Percentiles rank a stretch among this genome's conserved stretches.
phyloP scores from a whole-genome alignment of 371 early-diverging fungal genomes.

The Batkoa obscura region DNA sequence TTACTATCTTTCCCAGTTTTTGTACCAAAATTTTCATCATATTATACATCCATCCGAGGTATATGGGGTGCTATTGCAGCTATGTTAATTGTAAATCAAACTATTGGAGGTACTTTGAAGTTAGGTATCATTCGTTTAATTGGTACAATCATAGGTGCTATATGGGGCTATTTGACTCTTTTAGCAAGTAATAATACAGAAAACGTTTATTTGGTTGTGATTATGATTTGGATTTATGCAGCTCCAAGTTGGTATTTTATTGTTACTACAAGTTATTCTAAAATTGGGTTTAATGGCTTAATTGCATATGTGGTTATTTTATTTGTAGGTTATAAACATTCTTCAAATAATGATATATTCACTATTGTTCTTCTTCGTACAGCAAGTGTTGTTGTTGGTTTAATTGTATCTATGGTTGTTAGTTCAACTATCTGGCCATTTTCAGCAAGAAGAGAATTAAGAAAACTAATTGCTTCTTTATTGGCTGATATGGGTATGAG shows the following conservation, averaged over 20 bases:
- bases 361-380: slow-evolving; percentile 14
- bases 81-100: background rate
- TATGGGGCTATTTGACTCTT: slow-evolving; percentile 3
- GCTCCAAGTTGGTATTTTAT: slow-evolving; percentile 3
- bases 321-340: background rate
- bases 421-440: slow-evolving; percentile 38
- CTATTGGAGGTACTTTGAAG: slow-evolving; percentile 2
- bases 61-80: slow-evolving; percentile 5
- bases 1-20: background rate
- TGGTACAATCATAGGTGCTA: slow-evolving; percentile 2
- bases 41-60: background rate
- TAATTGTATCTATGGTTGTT: slow-evolving; percentile 24
- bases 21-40: background rate
- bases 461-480: slow-evolving; percentile 19
- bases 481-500: slow-evolving; percentile 15
- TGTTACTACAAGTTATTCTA: background rate
- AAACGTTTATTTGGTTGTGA: background rate
- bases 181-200: background rate
- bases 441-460: slow-evolving; percentile 30
- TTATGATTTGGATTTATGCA: slow-evolving; percentile 3
- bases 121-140: background rate
- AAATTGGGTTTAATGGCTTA: background rate
- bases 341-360: background rate
- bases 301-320: slow-evolving; percentile 1
- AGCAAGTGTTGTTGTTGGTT: slow-evolving; percentile 28